Percentiles rank a stretch among this genome's conserved stretches.
phyloP scores from a whole-genome alignment of 1,284 basidiomycete species.

The Bjerkandera adusta region DNA sequence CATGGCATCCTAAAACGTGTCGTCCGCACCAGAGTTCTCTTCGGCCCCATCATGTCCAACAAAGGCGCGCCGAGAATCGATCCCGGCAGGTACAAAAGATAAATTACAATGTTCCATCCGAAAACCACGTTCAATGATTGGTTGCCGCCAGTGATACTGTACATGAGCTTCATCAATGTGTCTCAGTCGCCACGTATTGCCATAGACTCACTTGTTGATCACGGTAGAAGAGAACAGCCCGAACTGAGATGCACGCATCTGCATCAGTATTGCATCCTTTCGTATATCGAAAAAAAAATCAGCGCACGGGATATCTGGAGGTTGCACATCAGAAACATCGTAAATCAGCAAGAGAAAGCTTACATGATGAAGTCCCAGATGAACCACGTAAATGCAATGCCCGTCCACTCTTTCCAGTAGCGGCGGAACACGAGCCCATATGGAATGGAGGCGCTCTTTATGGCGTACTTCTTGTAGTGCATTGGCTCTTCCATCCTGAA shows the following conservation, averaged over 20 bases:
- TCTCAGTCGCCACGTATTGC: background rate
- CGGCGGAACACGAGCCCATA: constrained; percentile 79
- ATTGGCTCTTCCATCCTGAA: constrained; percentile 80
- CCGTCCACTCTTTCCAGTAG: constrained; percentile 72
- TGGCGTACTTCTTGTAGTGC: constrained; percentile 69
- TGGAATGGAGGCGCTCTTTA: constrained; percentile 73
- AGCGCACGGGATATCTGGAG: constrained; percentile 55
- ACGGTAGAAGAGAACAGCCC: constrained; percentile 85
- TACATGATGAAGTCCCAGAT: constrained; percentile 82
- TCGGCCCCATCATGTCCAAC: constrained; percentile 74
- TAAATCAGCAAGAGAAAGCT: constrained; percentile 24
- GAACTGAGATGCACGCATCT: constrained; percentile 57
- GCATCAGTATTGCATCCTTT: background rate
- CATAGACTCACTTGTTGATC: constrained; percentile 50
- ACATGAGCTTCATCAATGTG: constrained; percentile 2
- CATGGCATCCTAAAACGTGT: no score
- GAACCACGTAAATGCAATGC: constrained; percentile 80
- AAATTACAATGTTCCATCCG: constrained; percentile 78
- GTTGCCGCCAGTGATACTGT: constrained; percentile 60
- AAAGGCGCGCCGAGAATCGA: constrained; percentile 77
- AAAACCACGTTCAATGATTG: constrained; percentile 57
- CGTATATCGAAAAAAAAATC: background rate
- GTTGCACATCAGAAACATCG: constrained; percentile 8
- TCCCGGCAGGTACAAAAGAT: constrained; percentile 79
- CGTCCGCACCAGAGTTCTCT: constrained; percentile 65